Evolutionary conservation across 345 rosid genomes (phyloP), one percentile per base, ranked within the genome.

Genomic region (Angophora floribunda): DNA sequence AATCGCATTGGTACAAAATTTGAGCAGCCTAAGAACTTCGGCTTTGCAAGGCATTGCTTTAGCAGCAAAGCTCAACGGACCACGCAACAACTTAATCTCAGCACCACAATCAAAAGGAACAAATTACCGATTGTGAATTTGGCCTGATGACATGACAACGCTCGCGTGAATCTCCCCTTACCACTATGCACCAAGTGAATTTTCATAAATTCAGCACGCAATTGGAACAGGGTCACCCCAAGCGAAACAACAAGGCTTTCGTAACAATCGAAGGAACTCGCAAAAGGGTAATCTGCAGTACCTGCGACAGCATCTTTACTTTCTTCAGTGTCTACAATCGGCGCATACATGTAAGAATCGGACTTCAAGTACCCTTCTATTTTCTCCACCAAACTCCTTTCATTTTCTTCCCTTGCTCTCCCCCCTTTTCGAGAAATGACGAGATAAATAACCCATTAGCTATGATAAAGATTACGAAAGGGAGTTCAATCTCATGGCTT

Each of bases 291-390:
- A 75, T 75, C 49, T 41, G 49, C 19, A 36, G 82, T 75, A 75
- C 82, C 82, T 75, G 49, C 49, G 26, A 44, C 26, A 6, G 49
- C 44, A 21, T 75, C 49, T 36, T 75, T 41, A 75, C 47, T 36
- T 41, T 36, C 92, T 59, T 85, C 88, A 84, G 91, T 28, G 85
- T 24, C 89, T 80, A 88, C 85, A 82, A 93, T 59, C 6, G 94
- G 90, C 45, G 89, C 91, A 82, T 93, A 94, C 93, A 94, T 88
- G 88, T 91, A 78, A 89, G 90, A 70, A 86, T 96, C 93, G 86
- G 93, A 92, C 61, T 91, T 92, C 61, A 95, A 86, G 91, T 93
- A 95, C 86, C 90, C 91, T 89, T 88, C 88, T 65, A 91, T 89
- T 85, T 86, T 91, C 90, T 91, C 86, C 16, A 90, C 78, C 47